These are phyloP conservation scores for Fusarium mexicanum DNA, from an alignment of 2,329 filamentous ascomycete species.

Conservation along the genomic window DNA sequence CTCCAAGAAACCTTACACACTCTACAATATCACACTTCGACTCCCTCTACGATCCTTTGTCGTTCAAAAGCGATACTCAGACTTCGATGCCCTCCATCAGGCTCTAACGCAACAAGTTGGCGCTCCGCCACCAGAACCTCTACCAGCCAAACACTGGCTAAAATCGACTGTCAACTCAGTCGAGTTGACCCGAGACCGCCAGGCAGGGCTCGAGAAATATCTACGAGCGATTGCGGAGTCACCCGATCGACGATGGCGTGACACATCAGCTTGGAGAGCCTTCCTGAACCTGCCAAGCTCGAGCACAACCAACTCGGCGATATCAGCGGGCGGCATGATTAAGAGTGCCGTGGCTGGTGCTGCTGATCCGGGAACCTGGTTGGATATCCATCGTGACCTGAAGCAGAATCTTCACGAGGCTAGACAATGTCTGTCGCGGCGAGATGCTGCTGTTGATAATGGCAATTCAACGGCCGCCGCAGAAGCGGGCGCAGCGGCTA, in stretches of 20 bases:
- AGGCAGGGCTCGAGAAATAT: conserved; percentile 74
- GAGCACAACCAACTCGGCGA: conserved; percentile 59
- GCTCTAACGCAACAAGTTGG: conserved; percentile 69
- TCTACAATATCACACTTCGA: conserved; percentile 81
- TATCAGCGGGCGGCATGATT: conserved; percentile 57
- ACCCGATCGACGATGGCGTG: conserved; percentile 80
- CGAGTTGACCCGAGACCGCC: conserved; percentile 76
- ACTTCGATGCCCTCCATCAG: conserved; percentile 75
- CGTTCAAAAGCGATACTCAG: conserved; percentile 83
- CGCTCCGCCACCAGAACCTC: conserved; percentile 69
- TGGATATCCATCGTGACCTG: conserved; percentile 79
- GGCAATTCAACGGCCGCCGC: conserved; percentile 56
- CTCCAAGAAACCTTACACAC: conserved; percentile 73
- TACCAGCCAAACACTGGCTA: conserved; percentile 82
- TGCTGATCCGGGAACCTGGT: conserved; percentile 74
- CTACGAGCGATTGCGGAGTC: conserved; percentile 76
- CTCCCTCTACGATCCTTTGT: conserved; percentile 80
- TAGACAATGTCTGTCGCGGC: conserved; percentile 72
- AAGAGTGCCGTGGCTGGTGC: conserved; percentile 53
- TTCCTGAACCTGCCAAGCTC: conserved; percentile 76
- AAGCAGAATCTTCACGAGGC: conserved; percentile 72
- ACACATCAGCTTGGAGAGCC: conserved; percentile 74
- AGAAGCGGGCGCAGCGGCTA: conserved; percentile 78
- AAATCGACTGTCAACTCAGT: conserved; percentile 75
- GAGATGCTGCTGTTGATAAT: conserved; percentile 64